These are phyloP conservation scores for Pythium dissotocum DNA, from an alignment of 352 stramenopile species.

Conservation along the genomic window DNA sequence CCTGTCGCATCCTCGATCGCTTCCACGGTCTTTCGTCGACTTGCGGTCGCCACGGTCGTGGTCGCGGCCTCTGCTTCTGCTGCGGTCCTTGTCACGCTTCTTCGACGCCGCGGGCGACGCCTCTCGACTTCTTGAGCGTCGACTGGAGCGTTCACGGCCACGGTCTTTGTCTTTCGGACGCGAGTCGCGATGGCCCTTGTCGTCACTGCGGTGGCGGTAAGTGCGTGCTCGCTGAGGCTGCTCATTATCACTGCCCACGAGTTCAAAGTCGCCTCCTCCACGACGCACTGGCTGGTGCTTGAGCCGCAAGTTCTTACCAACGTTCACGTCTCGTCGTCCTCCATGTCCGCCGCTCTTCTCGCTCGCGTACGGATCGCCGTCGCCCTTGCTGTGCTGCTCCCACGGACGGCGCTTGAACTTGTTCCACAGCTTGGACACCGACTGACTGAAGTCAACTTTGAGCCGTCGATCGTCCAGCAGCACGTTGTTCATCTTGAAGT, in stretches of 20 bases:
- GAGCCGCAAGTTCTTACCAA: conserved; percentile 43
- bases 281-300: conserved; percentile 35
- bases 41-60: conserved; percentile 2
- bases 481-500: conserved; percentile 99
- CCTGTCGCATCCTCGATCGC: conserved; percentile 14
- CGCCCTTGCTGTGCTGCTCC: conserved; percentile 60
- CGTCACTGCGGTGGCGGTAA: conserved; percentile 5
- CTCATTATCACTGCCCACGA: conserved; percentile 44
- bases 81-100: conserved; percentile 15
- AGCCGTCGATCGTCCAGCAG: conserved; percentile 97
- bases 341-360: conserved; percentile 30
- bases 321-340: conserved; percentile 24
- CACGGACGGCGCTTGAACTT: conserved; percentile 68
- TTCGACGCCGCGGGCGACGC: conserved; percentile 3
- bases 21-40: conserved; percentile 1
- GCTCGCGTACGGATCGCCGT: conserved; percentile 42
- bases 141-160: background rate
- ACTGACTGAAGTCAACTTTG: conserved; percentile 98
- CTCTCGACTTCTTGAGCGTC: conserved; percentile 19
- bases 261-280: conserved; percentile 37
- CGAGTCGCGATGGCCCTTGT: background rate
- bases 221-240: background rate
- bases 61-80: conserved; percentile 24
- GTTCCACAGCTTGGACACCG: conserved; percentile 98
- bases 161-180: background rate